Percentiles rank a stretch among this genome's conserved stretches.
phyloP scores from a whole-genome alignment of 2,329 filamentous ascomycete species.

The Orbilia quercus region DNA sequence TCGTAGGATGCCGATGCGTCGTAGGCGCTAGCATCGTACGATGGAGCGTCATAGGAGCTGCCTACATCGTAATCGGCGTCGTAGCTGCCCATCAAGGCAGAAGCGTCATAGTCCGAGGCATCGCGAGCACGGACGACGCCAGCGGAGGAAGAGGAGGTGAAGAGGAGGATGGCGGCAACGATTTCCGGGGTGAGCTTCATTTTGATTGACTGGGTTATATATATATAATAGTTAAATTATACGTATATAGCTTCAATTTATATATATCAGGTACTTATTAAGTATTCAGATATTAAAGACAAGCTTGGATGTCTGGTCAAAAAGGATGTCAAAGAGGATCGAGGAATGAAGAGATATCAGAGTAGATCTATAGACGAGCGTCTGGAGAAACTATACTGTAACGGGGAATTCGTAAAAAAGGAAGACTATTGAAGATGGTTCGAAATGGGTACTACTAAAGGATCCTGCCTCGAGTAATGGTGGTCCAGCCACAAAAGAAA shows the following conservation, averaged over 20 bases:
- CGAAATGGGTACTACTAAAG: constrained; percentile 6
- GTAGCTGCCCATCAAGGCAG: background rate
- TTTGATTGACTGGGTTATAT: constrained; percentile 17
- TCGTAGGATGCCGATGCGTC: too few species aligned
- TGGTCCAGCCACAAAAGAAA: constrained; percentile 26
- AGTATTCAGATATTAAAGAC: background rate
- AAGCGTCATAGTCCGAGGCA: background rate
- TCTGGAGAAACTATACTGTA: background rate
- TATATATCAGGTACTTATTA: too few species aligned
- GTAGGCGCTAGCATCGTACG: too few species aligned
- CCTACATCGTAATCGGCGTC: background rate
- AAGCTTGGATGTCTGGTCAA: background rate
- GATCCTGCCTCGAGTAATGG: constrained; percentile 26
- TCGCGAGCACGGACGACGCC: constrained; percentile 8
- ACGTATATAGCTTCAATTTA: constrained; percentile 2
- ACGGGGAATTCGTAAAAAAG: background rate
- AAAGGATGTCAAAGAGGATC: background rate
- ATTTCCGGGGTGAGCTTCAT: constrained; percentile 36
- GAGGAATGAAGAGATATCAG: too few species aligned
- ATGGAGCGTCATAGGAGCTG: background rate
- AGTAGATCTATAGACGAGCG: too few species aligned
- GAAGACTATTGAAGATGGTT: background rate
- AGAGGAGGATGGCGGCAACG: constrained; percentile 16
- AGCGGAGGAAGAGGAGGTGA: constrained; percentile 16
- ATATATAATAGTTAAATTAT: constrained; percentile 8